phyloP scores from a whole-genome alignment of 208 protist genomes.

The Acanthamoeba culbertsoni region DNA sequence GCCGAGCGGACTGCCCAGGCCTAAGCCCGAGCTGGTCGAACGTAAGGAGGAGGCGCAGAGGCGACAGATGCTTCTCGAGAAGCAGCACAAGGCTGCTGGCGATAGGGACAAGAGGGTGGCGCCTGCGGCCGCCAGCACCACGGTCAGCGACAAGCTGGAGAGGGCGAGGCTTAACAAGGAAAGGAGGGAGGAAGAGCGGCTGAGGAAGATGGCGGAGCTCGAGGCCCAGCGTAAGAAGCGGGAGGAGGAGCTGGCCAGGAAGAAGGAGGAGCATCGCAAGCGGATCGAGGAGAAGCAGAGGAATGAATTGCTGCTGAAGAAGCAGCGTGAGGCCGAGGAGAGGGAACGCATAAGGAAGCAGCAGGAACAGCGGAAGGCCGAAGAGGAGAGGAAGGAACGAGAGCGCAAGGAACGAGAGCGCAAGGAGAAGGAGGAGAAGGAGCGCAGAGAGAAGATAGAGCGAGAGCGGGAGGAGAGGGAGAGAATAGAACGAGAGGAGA shows the following conservation, averaged over 20 bases:
- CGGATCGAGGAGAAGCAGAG: not conserved
- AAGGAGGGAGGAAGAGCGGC: not conserved
- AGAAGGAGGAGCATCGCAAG: not conserved
- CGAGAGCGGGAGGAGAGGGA: not conserved
- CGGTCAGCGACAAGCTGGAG: not conserved
- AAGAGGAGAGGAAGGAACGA: not conserved
- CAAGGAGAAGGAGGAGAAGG: not conserved
- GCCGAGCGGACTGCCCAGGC: too few relatives aligned
- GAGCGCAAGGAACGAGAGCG: not conserved
- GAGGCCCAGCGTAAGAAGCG: constrained; percentile 9
- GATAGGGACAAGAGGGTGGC: too few relatives aligned
- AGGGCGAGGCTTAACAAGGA: not conserved
- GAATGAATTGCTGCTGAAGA: not conserved
- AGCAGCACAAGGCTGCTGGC: not conserved
- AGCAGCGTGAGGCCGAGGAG: not conserved
- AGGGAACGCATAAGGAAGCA: not conserved
- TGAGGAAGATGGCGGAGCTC: constrained; percentile 7
- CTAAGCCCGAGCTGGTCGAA: not conserved
- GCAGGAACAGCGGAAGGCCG: not conserved
- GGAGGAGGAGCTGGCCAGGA: not conserved
- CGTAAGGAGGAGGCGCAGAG: not conserved
- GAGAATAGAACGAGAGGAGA: not conserved
- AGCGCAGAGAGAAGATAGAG: not conserved
- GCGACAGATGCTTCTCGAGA: not conserved
- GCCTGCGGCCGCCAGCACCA: not conserved